Conservation (phyloP, 129 eudicot species). For the Dittrichia graveolens region DNA sequence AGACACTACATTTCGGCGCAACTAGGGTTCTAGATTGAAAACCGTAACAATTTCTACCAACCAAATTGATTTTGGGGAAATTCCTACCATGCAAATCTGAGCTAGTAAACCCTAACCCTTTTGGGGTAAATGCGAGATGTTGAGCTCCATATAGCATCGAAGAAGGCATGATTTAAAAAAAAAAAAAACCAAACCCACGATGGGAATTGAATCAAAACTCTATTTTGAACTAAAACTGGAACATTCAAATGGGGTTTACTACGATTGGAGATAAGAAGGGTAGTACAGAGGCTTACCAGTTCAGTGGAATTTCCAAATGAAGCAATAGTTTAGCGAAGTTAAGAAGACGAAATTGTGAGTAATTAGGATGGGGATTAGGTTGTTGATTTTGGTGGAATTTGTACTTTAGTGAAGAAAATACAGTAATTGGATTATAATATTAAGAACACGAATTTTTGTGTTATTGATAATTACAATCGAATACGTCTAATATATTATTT, state of each 20-base stretch:
- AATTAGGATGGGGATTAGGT: not conserved
- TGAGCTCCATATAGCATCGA: slow-evolving; percentile 65
- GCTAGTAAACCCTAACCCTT: slow-evolving; percentile 44
- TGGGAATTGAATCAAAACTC: slow-evolving; percentile 14
- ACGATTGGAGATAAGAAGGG: not conserved
- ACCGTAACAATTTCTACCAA: slow-evolving; percentile 18
- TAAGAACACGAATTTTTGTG: too few species aligned
- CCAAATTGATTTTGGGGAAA: slow-evolving; percentile 36
- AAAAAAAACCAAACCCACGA: slow-evolving; percentile 21
- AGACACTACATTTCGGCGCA: slow-evolving; percentile 55
- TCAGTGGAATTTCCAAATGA: not conserved
- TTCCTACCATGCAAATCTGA: slow-evolving; percentile 40
- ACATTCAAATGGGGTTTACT: slow-evolving; percentile 21
- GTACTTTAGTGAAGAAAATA: slow-evolving; percentile 3
- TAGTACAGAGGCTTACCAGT: slow-evolving; percentile 5
- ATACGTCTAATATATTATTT: too few species aligned
- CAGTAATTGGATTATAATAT: too few species aligned
- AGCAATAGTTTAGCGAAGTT: slow-evolving; percentile 1
- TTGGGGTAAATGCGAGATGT: slow-evolving; percentile 46
- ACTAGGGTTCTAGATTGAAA: slow-evolving; percentile 33
- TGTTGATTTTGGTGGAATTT: slow-evolving; percentile 1
- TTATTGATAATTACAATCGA: too few species aligned
- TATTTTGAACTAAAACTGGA: not conserved
- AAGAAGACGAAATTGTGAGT: not conserved
- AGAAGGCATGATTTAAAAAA: slow-evolving; percentile 55